Evolutionary conservation across 768 basidiomycete genomes (phyloP).

Genomic region (Kwoniella newhampshirensis): DNA sequence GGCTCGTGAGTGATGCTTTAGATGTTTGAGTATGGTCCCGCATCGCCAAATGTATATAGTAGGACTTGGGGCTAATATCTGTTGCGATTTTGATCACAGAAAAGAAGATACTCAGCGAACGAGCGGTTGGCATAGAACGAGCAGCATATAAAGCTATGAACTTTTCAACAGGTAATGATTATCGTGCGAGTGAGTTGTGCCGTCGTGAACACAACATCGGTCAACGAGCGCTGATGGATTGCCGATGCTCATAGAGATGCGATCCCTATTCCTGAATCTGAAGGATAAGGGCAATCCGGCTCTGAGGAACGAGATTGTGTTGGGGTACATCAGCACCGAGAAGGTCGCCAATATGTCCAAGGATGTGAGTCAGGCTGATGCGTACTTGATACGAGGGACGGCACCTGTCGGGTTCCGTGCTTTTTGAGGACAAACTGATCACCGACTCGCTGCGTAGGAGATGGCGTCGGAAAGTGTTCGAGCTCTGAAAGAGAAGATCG

Average conservation of each 20-base stretch:
- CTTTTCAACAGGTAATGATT: conserved; percentile 46
- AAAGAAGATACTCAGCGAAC: conserved; percentile 64
- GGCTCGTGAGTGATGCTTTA: conserved; percentile 69
- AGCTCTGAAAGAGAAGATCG: conserved; percentile 75
- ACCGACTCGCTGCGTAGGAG: conserved; percentile 61
- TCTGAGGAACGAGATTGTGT: conserved; percentile 78
- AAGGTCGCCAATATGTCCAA: conserved; percentile 78
- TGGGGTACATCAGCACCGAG: conserved; percentile 70
- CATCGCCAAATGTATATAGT: no score
- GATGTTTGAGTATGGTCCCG: conserved; percentile 73
- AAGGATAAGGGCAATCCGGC: conserved; percentile 93
- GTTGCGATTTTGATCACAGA: no score
- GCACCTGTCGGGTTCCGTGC: no score
- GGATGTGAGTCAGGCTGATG: conserved; percentile 59
- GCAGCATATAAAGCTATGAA: conserved; percentile 57
- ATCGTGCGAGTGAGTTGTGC: conserved; percentile 50
- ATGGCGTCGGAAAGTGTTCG: conserved; percentile 94
- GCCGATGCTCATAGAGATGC: conserved; percentile 62
- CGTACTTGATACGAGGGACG: no score
- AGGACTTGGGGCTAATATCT: no score
- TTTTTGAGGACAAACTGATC: no score
- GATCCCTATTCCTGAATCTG: conserved; percentile 85
- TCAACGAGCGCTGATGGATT: not conserved
- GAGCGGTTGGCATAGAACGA: conserved; percentile 71
- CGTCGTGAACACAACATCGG: no score